Conservation (phyloP, 495 filamentous ascomycete genomes). For the Podospora conica region DNA sequence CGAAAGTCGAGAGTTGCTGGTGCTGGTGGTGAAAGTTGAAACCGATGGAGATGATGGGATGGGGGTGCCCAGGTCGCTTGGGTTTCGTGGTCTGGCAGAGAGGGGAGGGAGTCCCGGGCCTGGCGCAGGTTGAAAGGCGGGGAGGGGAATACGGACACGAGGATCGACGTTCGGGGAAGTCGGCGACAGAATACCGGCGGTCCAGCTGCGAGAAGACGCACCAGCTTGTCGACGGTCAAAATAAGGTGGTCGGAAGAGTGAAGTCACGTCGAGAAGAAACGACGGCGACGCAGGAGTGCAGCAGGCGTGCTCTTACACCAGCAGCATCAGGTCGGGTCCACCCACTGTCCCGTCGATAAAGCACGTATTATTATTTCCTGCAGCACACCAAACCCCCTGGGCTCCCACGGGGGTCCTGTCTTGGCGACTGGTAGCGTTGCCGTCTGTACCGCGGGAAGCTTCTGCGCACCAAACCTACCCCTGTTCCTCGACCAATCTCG, state of each 20-base stretch:
- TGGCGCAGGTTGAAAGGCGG: background rate
- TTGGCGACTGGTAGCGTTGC: constrained; percentile 10
- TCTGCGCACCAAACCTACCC: background rate
- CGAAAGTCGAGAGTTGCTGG: background rate
- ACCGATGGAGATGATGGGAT: constrained; percentile 5
- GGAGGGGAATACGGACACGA: background rate
- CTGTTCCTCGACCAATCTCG: background rate
- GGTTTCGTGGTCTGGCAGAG: background rate
- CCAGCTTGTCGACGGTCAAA: background rate
- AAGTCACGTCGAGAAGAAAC: constrained; percentile 8
- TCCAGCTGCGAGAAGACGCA: background rate
- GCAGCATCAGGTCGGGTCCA: constrained; percentile 1
- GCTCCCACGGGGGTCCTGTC: constrained; percentile 3
- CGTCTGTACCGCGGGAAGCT: background rate
- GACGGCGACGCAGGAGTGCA: constrained; percentile 4
- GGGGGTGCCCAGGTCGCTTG: background rate
- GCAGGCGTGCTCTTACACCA: constrained; percentile 3
- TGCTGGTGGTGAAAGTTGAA: no score
- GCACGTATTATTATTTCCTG: constrained; percentile 11
- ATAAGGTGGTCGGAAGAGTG: background rate
- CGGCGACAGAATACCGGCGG: background rate
- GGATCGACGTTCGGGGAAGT: background rate
- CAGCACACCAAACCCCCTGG: constrained; percentile 10
- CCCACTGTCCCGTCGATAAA: constrained; percentile 1
- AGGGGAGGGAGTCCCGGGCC: background rate